These are phyloP conservation scores for Phialophora tarda DNA, from an alignment of 2,329 filamentous ascomycete genomes.

Conservation along the genomic window DNA sequence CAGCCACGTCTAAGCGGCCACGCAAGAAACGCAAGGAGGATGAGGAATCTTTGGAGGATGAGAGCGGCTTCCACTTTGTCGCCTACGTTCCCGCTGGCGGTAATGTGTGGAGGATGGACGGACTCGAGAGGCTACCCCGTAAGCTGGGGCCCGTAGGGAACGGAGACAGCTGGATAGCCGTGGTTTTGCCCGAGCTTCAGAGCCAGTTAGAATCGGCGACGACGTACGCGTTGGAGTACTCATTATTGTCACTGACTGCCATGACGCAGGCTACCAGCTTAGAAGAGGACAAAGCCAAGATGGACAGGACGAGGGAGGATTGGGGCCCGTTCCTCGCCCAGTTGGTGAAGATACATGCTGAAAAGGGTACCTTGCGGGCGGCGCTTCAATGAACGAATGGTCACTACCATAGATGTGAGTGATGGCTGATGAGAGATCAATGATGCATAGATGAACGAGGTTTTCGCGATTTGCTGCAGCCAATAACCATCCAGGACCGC, in stretches of 20 bases:
- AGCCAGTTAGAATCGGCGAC: conserved; percentile 24
- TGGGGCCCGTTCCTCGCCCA: conserved; percentile 39
- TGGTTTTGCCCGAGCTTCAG: conserved; percentile 31
- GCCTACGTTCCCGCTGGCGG: conserved; percentile 81
- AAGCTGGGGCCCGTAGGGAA: conserved; percentile 57
- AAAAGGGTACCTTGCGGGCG: conserved; percentile 33
- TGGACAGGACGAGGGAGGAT: conserved; percentile 35
- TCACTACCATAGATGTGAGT: background rate
- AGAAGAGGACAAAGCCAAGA: conserved; percentile 31
- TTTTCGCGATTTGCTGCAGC: background rate
- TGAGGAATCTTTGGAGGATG: conserved; percentile 56
- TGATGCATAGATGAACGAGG: background rate
- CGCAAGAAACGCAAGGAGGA: conserved; percentile 47
- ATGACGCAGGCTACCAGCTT: conserved; percentile 18
- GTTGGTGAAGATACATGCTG: conserved; percentile 37
- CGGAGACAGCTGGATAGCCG: conserved; percentile 31
- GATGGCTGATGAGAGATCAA: background rate
- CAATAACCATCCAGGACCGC: background rate
- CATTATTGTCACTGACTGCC: conserved; percentile 31
- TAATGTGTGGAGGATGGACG: conserved; percentile 86
- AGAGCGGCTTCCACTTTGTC: conserved; percentile 83
- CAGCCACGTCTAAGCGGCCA: conserved; percentile 39
- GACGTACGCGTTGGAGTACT: conserved; percentile 32
- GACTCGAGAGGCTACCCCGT: conserved; percentile 73
- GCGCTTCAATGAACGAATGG: conserved; percentile 11